Conservation (phyloP, 192 early-diverging fungal genomes). For the Coemansia sp. region DNA sequence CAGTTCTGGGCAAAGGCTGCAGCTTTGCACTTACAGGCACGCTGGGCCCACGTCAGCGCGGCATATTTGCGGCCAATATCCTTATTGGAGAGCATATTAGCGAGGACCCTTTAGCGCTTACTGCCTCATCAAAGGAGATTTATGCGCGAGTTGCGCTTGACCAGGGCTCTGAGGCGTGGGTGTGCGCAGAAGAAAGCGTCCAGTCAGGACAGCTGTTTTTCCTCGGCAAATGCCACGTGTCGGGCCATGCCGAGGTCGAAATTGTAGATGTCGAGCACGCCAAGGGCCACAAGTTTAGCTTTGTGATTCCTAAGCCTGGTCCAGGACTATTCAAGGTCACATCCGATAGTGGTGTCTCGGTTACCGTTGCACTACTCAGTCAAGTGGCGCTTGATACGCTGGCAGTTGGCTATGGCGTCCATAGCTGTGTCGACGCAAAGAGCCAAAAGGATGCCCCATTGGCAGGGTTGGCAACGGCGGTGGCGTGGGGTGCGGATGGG, state of each 20-base stretch:
- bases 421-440: slow-evolving; percentile 1
- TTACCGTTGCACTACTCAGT: slow-evolving; percentile 25
- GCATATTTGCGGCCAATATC: slow-evolving; percentile 50
- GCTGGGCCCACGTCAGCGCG: slow-evolving; percentile 38
- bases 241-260: slow-evolving; percentile 46
- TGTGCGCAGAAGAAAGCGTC: slow-evolving; percentile 43
- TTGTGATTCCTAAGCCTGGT: slow-evolving; percentile 45
- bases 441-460: background rate
- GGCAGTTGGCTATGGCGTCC: slow-evolving; percentile 21
- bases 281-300: slow-evolving; percentile 41
- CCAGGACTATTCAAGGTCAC: slow-evolving; percentile 18
- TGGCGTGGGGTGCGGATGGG: slow-evolving; percentile 43
- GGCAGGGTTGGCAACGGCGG: slow-evolving; percentile 6
- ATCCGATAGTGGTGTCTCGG: slow-evolving; percentile 12
- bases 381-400: slow-evolving; percentile 40
- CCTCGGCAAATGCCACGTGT: slow-evolving; percentile 34
- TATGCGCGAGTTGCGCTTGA: slow-evolving; percentile 37
- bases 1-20: slow-evolving; percentile 16
- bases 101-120: slow-evolving; percentile 13
- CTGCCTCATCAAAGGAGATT: slow-evolving; percentile 46
- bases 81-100: slow-evolving; percentile 13
- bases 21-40: slow-evolving; percentile 53
- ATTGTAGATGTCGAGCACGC: slow-evolving; percentile 48
- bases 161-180: slow-evolving; percentile 33
- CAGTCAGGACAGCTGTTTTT: slow-evolving; percentile 51